Evolutionary conservation across 176 grass and related monocot species (phyloP).

Genomic region (Ensete ventricosum): DNA sequence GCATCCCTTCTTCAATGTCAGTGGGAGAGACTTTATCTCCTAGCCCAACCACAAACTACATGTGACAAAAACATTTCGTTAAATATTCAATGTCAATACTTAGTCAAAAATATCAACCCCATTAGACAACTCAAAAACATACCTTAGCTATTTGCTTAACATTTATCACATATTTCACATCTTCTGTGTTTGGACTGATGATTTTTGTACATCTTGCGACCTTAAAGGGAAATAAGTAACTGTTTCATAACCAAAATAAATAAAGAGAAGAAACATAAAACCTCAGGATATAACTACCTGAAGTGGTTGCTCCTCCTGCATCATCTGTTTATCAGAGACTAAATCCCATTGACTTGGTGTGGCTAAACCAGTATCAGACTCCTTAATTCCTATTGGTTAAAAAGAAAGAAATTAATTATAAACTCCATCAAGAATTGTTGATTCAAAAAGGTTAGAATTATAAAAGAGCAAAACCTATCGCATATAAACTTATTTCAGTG

Average conservation of each 20-base stretch:
- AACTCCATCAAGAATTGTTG: background rate
- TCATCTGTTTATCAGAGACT: slow-evolving; percentile 95
- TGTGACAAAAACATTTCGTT: background rate
- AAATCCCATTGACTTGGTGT: slow-evolving; percentile 92
- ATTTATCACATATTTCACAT: slow-evolving; percentile 96
- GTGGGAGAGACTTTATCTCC: slow-evolving; percentile 6
- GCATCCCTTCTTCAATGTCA: slow-evolving; percentile 12
- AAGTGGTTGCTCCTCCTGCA: slow-evolving; percentile 83
- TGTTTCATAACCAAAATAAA: background rate
- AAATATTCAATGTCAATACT: background rate
- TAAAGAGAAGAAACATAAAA: background rate
- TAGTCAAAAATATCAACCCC: background rate
- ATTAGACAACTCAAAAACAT: slow-evolving; percentile 1
- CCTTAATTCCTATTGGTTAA: slow-evolving; percentile 61
- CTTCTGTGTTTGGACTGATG: slow-evolving; percentile 87
- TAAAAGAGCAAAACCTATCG: background rate
- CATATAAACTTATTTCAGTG: background rate
- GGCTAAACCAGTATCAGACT: slow-evolving; percentile 90
- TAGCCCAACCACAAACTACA: slow-evolving; percentile 6
- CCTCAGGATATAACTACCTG: slow-evolving; percentile 36
- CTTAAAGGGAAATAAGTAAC: slow-evolving; percentile 23
- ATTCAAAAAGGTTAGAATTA: background rate
- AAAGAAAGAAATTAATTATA: background rate
- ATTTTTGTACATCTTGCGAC: slow-evolving; percentile 97
- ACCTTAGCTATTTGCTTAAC: slow-evolving; percentile 99